phyloP scores from a whole-genome alignment of 139 green algal genomes.

The Chlorella sp. region DNA sequence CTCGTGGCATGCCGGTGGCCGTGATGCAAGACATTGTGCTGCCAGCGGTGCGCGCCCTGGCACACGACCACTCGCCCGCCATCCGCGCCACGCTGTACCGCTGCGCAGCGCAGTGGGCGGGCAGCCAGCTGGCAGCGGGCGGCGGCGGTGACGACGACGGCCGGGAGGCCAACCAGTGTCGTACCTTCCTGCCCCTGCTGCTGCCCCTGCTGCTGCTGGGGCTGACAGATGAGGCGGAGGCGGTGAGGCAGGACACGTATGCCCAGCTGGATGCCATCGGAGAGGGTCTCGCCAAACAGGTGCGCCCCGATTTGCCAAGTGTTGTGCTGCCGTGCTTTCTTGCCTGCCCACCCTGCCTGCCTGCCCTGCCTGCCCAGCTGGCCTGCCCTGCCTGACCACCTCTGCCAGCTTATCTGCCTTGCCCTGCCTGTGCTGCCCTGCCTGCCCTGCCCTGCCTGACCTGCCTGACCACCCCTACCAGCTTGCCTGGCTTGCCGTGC shows the following conservation, averaged over 20 bases:
- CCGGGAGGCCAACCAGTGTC: slow-evolving; percentile 20
- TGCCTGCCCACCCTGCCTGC: too few species aligned
- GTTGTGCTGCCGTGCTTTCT: too few species aligned
- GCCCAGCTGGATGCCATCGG: slow-evolving; percentile 12
- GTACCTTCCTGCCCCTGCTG: slow-evolving; percentile 43
- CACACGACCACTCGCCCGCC: slow-evolving; percentile 56
- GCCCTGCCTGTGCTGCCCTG: neutral
- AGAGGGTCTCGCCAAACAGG: neutral
- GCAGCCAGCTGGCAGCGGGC: slow-evolving; percentile 1
- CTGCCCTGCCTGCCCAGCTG: too few species aligned
- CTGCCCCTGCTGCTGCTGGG: slow-evolving; percentile 75
- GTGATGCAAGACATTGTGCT: slow-evolving; percentile 4
- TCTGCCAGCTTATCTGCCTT: neutral
- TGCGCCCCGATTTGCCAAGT: neutral
- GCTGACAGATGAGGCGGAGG: slow-evolving; percentile 62
- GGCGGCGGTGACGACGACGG: slow-evolving; percentile 5
- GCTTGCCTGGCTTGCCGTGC: neutral
- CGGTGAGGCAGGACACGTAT: neutral
- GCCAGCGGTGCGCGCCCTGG: slow-evolving; percentile 37
- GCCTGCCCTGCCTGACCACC: too few species aligned
- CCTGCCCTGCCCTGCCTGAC: neutral
- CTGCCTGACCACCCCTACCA: neutral
- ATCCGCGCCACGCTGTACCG: slow-evolving; percentile 64
- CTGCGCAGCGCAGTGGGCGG: slow-evolving; percentile 66
- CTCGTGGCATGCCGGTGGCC: slow-evolving; percentile 31